Percentiles rank a stretch among this genome's conserved stretches.
Evolutionary conservation across 768 basidiomycete genomes (phyloP).

Genomic region (Roridomyces roridus): DNA sequence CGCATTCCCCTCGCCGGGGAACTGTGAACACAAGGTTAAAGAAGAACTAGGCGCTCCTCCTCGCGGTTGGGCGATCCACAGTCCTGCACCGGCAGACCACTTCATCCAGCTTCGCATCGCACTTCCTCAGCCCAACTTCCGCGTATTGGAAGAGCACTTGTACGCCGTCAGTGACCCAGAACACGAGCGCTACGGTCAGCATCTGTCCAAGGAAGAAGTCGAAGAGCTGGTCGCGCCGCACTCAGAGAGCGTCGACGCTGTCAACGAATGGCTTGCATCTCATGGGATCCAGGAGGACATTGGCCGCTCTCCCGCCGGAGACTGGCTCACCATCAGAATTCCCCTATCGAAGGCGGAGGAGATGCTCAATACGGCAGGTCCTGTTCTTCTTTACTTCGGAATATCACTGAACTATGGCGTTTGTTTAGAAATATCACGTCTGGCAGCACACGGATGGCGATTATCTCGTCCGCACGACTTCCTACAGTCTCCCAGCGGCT

Average conservation of each 20-base stretch:
- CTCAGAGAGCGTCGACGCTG: conserved; percentile 53
- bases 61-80: conserved; percentile 55
- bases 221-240: conserved; percentile 62
- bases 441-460: conserved; percentile 56
- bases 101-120: conserved; percentile 61
- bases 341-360: conserved; percentile 63
- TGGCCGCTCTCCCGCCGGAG: conserved; percentile 51
- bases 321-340: conserved; percentile 63
- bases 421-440: conserved; percentile 55
- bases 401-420: conserved; percentile 9
- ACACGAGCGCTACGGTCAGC: conserved; percentile 63
- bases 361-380: conserved; percentile 53
- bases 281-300: conserved; percentile 50
- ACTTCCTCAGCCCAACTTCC: conserved; percentile 59
- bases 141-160: conserved; percentile 55
- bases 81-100: conserved; percentile 53
- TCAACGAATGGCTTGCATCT: conserved; percentile 60
- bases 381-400: background rate
- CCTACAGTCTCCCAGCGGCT: conserved; percentile 64
- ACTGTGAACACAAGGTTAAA: conserved; percentile 19
- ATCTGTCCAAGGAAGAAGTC: conserved; percentile 64
- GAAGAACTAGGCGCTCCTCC: conserved; percentile 35
- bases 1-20: conserved; percentile 16
- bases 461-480: conserved; percentile 59
- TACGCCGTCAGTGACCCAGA: conserved; percentile 65